Base-by-base conservation (phyloP, 2,329 filamentous ascomycete species). In the Epicoccum sorghinum region DNA sequence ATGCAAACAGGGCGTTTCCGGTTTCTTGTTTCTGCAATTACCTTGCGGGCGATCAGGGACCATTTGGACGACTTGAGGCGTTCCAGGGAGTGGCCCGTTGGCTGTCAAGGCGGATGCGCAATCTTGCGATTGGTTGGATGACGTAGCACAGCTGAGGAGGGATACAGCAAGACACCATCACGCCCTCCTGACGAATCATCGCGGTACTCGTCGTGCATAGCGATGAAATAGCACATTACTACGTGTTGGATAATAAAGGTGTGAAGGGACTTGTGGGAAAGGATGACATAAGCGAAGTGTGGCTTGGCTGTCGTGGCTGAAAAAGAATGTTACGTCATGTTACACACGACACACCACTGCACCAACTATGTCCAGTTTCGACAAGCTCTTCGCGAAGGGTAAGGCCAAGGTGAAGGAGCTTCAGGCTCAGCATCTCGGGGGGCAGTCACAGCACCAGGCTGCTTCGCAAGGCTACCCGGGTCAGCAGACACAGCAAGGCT, bases 381-480 rank as follows among this genome's bases (percentile, higher is more conserved):
- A 74, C 55, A 73, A 73, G 47, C 58, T 72, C 4, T 57, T 74
- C 37, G 71, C 71, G 30, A 73, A 73, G 39, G 72, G 72, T 38
- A 74, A 74, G 53, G 69, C 69, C 3, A 74, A 74, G 46, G 63
- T 71, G n/a, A 69, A 71, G 44, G 69, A 72, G 52, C 68, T 67
- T 47, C 58, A 67, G 7, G 58, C 58, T 49, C 54, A 59, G 37
- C 57, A 68, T 12, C 57, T 59, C 35, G 61, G 58, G 46, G 59
- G 58, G 7, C 55, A 62, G 2, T 61, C 65, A 10, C 65, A 69
- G n/a, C 64, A 55, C 1, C 58, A 64, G 35, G 52, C 64, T 47
- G 62, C 49, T 44, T 57, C 62, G 27, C 55, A 66, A 47, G 64
- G 52, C 50, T 63, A 68, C 25, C 59, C 62, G 10, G 59, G 57